Evolutionary conservation across 1,284 basidiomycete genomes (phyloP), one percentile per base, ranked within the genome.

Genomic region (Cutaneotrichosporon cutaneum): DNA sequence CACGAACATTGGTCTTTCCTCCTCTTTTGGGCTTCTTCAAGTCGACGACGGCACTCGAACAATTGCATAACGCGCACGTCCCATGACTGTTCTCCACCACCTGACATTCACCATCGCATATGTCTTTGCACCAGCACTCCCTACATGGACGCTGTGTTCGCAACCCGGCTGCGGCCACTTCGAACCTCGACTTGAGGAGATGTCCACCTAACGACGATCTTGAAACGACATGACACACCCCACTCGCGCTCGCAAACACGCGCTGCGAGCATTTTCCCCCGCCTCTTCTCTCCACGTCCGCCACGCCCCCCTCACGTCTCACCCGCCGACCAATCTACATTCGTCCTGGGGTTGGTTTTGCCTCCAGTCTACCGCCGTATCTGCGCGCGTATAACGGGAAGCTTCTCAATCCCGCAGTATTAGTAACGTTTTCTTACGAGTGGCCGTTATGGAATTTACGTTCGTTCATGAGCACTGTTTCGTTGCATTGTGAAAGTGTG

Each of bases 361-460:
- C 45, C 24, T 47, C 9, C 45, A 16, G 45, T 47, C 22, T 47
- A 16, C 45, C 45, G 45, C 24, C 22, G 11, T 22, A 26, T 16
- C 22, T 26, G 11, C 45, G 13, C 8, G 11, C 9, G 26, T 27
- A 51, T 32, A 16, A 51, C 26, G 48, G 13, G 27, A n/a, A 5
- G 18, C 27, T 27, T 4, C 48, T 9, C 27, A 32, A 32, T 27
- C 48, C 39, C 35, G 36, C 16, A 56, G 14, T 39, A 51, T 35
- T 39, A 54, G 56, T 59, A 62, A 59, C 56, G 61, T 21, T 51
- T 30, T 51, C 26, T 51, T 53, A 62, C 61, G 61, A 62, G 56
- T 59, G 47, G 55, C 16, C 30, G 26, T 55, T 53, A 63, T 63
- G 62, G 59, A n/a, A 63, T 57, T 62, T 54, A 62, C 61, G 61